A percentile compares a stretch with the other conserved stretches of the same genome.
Conservation (phyloP, 106 monocot genomes). For the Dendrobium nobile region DNA sequence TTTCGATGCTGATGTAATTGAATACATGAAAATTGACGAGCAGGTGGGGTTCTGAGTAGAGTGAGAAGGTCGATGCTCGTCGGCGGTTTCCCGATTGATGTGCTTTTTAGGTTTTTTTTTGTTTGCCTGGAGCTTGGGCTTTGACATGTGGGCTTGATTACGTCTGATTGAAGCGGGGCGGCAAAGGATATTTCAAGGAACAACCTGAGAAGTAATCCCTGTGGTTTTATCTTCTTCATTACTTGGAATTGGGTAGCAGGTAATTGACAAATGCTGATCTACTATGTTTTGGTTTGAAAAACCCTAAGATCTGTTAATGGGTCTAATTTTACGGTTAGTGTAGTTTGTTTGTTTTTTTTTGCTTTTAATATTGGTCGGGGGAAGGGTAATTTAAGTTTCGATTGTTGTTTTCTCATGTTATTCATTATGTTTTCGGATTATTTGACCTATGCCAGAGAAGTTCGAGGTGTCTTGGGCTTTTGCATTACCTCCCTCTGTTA, state of each 20-base stretch:
- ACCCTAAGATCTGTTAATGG: not conserved
- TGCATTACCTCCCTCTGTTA: not conserved
- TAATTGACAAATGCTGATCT: constrained; percentile 6
- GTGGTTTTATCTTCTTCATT: not conserved
- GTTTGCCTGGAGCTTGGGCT: not conserved
- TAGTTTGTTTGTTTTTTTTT: not conserved
- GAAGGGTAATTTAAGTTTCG: not conserved
- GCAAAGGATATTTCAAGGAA: not conserved
- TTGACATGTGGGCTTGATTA: not conserved
- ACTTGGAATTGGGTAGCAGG: not conserved
- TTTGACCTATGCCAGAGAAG: not conserved
- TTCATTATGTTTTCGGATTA: not conserved
- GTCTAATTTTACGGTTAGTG: not conserved
- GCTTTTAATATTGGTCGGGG: not conserved
- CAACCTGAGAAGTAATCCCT: not conserved
- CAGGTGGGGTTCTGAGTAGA: not conserved
- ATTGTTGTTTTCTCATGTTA: not conserved
- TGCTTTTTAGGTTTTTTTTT: not conserved
- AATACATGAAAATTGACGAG: not conserved
- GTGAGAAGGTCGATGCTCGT: not conserved
- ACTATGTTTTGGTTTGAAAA: not conserved
- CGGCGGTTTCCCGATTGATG: not conserved
- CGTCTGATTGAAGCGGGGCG: not conserved
- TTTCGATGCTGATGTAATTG: not conserved
- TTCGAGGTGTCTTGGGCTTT: not conserved